These are phyloP conservation scores for Penicillium hesseltinei DNA, from an alignment of 2,329 filamentous ascomycete genomes.

Conservation along the genomic window DNA sequence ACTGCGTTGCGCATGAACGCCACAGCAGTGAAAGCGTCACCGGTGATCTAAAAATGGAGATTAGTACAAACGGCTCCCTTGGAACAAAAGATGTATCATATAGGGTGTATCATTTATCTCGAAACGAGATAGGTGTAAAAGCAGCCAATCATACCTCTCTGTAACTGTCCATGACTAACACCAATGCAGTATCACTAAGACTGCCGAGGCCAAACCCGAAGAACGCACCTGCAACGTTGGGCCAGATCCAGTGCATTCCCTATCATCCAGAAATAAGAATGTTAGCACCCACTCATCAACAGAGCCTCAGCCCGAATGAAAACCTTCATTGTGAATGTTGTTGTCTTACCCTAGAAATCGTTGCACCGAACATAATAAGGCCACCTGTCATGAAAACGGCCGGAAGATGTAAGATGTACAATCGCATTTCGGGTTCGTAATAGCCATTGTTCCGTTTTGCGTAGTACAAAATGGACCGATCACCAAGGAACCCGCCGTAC, in stretches of 20 bases:
- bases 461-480: slow-evolving; percentile 43
- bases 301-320: background rate
- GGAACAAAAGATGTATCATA: background rate
- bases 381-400: slow-evolving; percentile 44
- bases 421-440: slow-evolving; percentile 52
- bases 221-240: slow-evolving; percentile 38
- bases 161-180: slow-evolving; percentile 32
- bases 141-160: slow-evolving; percentile 27
- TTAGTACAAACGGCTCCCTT: background rate
- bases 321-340: background rate
- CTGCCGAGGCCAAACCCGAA: slow-evolving; percentile 43
- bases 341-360: slow-evolving; percentile 34
- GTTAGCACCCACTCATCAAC: background rate
- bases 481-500: slow-evolving; percentile 42
- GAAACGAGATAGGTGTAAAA: background rate
- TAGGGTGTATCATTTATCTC: background rate
- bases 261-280: slow-evolving; percentile 10
- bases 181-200: slow-evolving; percentile 33
- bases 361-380: slow-evolving; percentile 45
- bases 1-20: slow-evolving; percentile 34
- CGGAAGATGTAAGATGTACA: slow-evolving; percentile 38
- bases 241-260: slow-evolving; percentile 48
- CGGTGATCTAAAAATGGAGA: slow-evolving; percentile 16
- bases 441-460: slow-evolving; percentile 47
- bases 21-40: slow-evolving; percentile 31